Conservation (phyloP, 2,329 filamentous ascomycete species). For the Didymella glomerata region DNA sequence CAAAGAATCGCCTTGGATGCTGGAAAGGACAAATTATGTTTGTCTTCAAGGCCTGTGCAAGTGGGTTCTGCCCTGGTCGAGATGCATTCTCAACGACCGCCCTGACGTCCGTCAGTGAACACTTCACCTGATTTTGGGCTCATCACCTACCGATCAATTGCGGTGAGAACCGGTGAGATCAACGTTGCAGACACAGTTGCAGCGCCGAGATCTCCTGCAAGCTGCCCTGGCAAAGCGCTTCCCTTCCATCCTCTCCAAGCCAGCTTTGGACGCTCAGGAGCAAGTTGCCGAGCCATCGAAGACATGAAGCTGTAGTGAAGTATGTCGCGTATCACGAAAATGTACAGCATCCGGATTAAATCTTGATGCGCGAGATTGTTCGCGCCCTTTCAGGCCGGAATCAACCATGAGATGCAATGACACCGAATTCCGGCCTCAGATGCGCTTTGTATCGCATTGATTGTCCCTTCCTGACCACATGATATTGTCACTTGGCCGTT, state of each 20-base stretch:
- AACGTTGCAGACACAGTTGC: constrained; percentile 38
- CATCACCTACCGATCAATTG: constrained; percentile 39
- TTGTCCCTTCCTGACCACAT: constrained; percentile 4
- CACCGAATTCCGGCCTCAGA: constrained; percentile 8
- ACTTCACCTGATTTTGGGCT: background rate
- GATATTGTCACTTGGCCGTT: constrained; percentile 3
- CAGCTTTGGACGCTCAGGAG: background rate
- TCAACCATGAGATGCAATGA: background rate
- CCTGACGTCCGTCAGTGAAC: constrained; percentile 17
- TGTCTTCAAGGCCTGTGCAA: constrained; percentile 27
- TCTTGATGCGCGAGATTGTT: background rate
- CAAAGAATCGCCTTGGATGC: constrained; percentile 37
- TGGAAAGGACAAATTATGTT: constrained; percentile 34
- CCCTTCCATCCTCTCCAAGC: constrained; percentile 13
- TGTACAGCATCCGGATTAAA: background rate
- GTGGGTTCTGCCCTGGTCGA: constrained; percentile 24
- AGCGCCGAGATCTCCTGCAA: constrained; percentile 37
- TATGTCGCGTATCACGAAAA: background rate
- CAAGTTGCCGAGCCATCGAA: constrained; percentile 26
- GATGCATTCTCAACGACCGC: constrained; percentile 41
- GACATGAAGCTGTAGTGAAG: constrained; percentile 8
- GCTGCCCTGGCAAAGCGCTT: constrained; percentile 20
- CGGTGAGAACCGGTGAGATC: constrained; percentile 37
- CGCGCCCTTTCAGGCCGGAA: background rate
- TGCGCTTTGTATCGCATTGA: constrained; percentile 9